Conservation (phyloP, 2,329 filamentous ascomycete genomes). For the Amesomyces nigricolor region DNA sequence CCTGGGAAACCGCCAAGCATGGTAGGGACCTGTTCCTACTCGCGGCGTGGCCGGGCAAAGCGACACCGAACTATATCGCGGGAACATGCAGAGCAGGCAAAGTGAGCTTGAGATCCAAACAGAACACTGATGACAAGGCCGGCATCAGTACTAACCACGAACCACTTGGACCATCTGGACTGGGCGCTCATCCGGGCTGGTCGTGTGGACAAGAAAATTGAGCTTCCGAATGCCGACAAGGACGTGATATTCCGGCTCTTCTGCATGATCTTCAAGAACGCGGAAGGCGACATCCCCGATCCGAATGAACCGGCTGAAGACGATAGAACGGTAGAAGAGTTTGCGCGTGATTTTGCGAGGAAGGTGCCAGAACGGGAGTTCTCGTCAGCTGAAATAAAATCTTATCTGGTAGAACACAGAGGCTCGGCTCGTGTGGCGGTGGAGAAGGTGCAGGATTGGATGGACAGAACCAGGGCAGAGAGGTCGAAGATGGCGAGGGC, state of each 20-base stretch:
- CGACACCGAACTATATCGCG: too few species aligned
- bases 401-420: conserved; percentile 8
- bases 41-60: too few species aligned
- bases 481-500: conserved; percentile 10
- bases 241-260: conserved; percentile 6
- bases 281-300: background rate
- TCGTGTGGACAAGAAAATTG: conserved; percentile 13
- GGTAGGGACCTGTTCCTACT: too few species aligned
- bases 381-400: conserved; percentile 10
- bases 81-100: too few species aligned
- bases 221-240: conserved; percentile 9
- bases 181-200: conserved; percentile 22
- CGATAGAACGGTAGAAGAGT: background rate
- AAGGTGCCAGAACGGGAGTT: conserved; percentile 8
- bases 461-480: conserved; percentile 8
- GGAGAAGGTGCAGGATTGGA: conserved; percentile 9
- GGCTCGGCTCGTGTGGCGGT: conserved; percentile 5
- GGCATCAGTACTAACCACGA: conserved; percentile 29
- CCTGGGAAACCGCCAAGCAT: too few species aligned
- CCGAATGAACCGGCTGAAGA: background rate
- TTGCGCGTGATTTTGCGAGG: conserved; percentile 4
- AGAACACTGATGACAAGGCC: too few species aligned
- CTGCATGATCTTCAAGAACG: conserved; percentile 2
- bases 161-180: conserved; percentile 25
- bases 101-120: too few species aligned